Evolutionary conservation across 1,139 yeast genomes (phyloP).

Genomic region (Pichia sp.): DNA sequence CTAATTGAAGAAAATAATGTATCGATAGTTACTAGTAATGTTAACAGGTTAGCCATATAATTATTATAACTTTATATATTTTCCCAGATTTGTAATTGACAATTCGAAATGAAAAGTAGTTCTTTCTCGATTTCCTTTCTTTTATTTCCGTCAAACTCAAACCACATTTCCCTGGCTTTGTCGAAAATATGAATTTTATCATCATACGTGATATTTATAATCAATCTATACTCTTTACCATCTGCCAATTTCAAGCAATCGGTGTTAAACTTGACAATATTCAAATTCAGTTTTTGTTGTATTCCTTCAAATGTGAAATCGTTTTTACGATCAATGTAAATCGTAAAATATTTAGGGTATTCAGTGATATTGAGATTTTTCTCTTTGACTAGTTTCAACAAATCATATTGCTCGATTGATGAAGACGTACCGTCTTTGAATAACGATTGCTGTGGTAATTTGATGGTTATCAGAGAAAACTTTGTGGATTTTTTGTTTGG

Average conservation of each 20-base stretch:
- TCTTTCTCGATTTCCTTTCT: constrained; percentile 45
- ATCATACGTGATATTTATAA: constrained; percentile 46
- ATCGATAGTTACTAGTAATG: constrained; percentile 78
- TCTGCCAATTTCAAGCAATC: constrained; percentile 25
- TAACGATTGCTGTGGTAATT: constrained; percentile 50
- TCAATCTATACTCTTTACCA: constrained; percentile 33
- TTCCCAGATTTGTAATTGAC: constrained; percentile 65
- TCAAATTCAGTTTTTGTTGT: constrained; percentile 43
- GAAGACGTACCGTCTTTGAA: constrained; percentile 37
- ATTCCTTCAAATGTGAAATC: constrained; percentile 26
- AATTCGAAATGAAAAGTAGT: constrained; percentile 53
- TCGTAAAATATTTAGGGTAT: constrained; percentile 45
- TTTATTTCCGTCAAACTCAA: constrained; percentile 44
- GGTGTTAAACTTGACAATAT: constrained; percentile 55
- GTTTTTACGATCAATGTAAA: constrained; percentile 46
- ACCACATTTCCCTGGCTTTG: constrained; percentile 41
- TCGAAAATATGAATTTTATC: constrained; percentile 47
- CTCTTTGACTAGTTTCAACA: constrained; percentile 39
- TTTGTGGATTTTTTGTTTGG: constrained; percentile 26
- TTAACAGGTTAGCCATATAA: constrained; percentile 75
- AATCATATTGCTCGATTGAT: constrained; percentile 45
- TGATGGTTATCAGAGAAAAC: constrained; percentile 54
- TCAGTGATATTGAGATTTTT: constrained; percentile 34
- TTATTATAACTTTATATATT: constrained; percentile 3
- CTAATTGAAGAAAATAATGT: constrained; percentile 87